Evolutionary conservation across 2,329 filamentous ascomycete genomes (phyloP), one percentile per base, ranked within the genome.

Genomic region (Lasiodiplodia theobromae): DNA sequence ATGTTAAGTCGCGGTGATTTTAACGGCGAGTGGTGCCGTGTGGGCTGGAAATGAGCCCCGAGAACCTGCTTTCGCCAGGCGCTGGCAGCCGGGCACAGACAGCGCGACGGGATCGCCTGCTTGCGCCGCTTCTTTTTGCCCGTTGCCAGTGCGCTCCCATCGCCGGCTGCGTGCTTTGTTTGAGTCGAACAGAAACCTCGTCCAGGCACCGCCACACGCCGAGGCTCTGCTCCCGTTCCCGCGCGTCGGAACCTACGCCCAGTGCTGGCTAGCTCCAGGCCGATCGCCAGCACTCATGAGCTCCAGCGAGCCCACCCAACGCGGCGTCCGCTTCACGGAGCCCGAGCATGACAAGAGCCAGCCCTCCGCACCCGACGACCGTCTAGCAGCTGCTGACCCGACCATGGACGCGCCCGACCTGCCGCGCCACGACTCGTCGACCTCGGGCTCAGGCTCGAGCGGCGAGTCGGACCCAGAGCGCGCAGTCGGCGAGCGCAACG

Each of bases 401-500:
- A 75, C 76, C 47, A 74, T 74, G 70, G 78, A 78, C 66, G 74
- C 70, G 47, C 76, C 76, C 23, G 72, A 72, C 67, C 53, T 69
- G 40, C 69, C 79, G 71, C 80, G 78, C 38, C 75, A 72, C 71
- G 84, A 87, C 72, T 84, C 83, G 47, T 86, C 86, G 57, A 67
- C 65, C 65, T 68, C 67, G n/a, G 83, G 80, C 69, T 68, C 66
- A 44, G 83, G 80, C 69, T 84, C 83, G 14, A 84, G 83, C 25
- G 82, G 79, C 70, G 84, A 85, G 53, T 81, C 80, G 60, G 78
- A 80, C 60, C 75, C 76, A 52, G 78, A 81, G 71, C 84, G 84
- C 73, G 79, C 79, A 70, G 80, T 80, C 71, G 77, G 79, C 73
- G 85, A 87, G 72, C 82, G 79, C 58, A 82, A 85, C 62, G 84